phyloP scores from a whole-genome alignment of 2,329 filamentous ascomycete genomes.

The Fusarium napiforme region DNA sequence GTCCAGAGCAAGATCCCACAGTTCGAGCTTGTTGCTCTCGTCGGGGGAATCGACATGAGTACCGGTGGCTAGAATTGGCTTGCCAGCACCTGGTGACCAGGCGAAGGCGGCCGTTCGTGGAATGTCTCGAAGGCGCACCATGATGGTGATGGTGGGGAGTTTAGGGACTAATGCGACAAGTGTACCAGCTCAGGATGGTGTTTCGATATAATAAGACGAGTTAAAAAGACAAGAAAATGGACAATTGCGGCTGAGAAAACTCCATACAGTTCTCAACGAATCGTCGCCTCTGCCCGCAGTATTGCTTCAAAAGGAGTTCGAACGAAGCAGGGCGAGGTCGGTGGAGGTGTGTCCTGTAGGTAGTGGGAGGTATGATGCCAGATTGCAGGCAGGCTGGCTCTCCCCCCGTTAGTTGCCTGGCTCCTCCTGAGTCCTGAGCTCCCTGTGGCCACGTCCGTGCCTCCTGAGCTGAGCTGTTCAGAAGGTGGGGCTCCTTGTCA shows the following conservation, averaged over 20 bases:
- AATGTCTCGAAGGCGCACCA: slow-evolving; percentile 97
- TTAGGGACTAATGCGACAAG: slow-evolving; percentile 39
- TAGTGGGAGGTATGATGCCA: slow-evolving; percentile 55
- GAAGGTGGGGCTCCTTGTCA: slow-evolving; percentile 39
- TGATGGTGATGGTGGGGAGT: slow-evolving; percentile 58
- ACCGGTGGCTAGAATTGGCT: slow-evolving; percentile 89
- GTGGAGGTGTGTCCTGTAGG: slow-evolving; percentile 40
- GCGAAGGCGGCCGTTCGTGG: slow-evolving; percentile 96
- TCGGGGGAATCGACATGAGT: slow-evolving; percentile 98
- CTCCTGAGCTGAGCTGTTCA: slow-evolving; percentile 42
- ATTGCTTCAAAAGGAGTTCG: slow-evolving; percentile 38
- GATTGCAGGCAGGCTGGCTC: slow-evolving; percentile 54
- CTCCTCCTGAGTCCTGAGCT: slow-evolving; percentile 49
- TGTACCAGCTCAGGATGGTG: slow-evolving; percentile 36
- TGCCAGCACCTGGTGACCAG: slow-evolving; percentile 85
- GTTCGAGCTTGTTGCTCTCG: slow-evolving; percentile 93
- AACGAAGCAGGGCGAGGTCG: slow-evolving; percentile 41
- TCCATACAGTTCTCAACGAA: slow-evolving; percentile 33
- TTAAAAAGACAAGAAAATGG: slow-evolving; percentile 30
- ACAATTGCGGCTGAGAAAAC: slow-evolving; percentile 34
- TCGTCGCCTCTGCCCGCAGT: slow-evolving; percentile 48
- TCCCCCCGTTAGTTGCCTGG: slow-evolving; percentile 8
- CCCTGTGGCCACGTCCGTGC: slow-evolving; percentile 44
- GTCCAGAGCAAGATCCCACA: slow-evolving; percentile 93
- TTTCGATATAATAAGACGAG: slow-evolving; percentile 28